These are phyloP conservation scores for Arthromyces matolae DNA, from an alignment of 768 basidiomycete species.

Conservation along the genomic window DNA sequence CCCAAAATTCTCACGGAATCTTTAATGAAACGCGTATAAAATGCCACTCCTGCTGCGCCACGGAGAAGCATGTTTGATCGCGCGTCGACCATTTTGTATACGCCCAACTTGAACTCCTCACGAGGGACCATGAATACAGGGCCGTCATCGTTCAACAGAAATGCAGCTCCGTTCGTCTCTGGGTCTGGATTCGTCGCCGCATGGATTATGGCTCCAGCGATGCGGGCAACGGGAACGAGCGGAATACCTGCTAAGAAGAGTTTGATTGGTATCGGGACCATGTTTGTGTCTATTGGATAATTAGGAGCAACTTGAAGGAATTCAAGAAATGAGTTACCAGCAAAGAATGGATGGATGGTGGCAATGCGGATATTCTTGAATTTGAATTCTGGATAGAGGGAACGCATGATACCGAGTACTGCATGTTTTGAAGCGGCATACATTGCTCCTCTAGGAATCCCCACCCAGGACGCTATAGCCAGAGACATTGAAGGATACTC, in stretches of 20 bases:
- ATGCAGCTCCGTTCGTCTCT: constrained; percentile 43
- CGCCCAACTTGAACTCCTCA: constrained; percentile 46
- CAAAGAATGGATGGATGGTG: constrained; percentile 52
- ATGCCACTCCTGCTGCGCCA: constrained; percentile 21
- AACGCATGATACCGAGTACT: constrained; percentile 49
- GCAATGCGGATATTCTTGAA: constrained; percentile 39
- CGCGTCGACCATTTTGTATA: constrained; percentile 51
- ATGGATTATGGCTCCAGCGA: constrained; percentile 51
- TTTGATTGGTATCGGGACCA: constrained; percentile 37
- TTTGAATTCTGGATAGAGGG: constrained; percentile 35
- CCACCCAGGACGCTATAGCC: constrained; percentile 45
- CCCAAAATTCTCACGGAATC: constrained; percentile 29
- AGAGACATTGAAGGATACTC: background rate
- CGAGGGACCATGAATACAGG: constrained; percentile 43
- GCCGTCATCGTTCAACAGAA: constrained; percentile 47
- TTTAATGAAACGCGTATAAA: constrained; percentile 24
- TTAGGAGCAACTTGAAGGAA: background rate
- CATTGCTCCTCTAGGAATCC: constrained; percentile 38
- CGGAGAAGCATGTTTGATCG: constrained; percentile 31
- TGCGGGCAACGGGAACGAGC: constrained; percentile 40
- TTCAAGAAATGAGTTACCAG: constrained; percentile 29
- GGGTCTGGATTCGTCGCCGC: constrained; percentile 44
- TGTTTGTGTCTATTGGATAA: constrained; percentile 39
- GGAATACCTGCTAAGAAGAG: constrained; percentile 49
- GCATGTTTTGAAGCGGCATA: constrained; percentile 55